These are phyloP conservation scores for Stropharia rugosoannulata DNA, from an alignment of 768 basidiomycete genomes.

Conservation along the genomic window DNA sequence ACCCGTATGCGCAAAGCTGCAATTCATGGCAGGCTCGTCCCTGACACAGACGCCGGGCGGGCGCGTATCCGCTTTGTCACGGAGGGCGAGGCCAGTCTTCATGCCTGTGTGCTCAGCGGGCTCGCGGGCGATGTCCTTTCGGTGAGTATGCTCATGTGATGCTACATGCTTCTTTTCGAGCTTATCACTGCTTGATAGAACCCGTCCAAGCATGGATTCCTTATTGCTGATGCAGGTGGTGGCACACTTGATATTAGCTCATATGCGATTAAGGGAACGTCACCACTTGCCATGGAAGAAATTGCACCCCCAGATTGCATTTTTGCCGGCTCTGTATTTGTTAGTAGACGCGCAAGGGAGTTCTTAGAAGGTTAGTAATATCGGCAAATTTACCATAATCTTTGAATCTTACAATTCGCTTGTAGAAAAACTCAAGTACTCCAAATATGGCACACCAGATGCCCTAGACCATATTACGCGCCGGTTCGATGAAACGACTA, in stretches of 20 bases:
- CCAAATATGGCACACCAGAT: conserved; percentile 71
- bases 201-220: conserved; percentile 73
- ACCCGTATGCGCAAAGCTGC: conserved; percentile 77
- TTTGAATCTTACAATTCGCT: neutral
- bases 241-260: conserved; percentile 82
- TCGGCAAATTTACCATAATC: neutral
- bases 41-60: conserved; percentile 71
- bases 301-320: conserved; percentile 83
- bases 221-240: conserved; percentile 80
- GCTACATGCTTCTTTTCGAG: neutral
- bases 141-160: conserved; percentile 34
- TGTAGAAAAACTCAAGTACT: conserved; percentile 69
- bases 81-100: conserved; percentile 82
- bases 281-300: conserved; percentile 77
- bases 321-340: conserved; percentile 83
- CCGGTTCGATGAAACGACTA: conserved; percentile 81
- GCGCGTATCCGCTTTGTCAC: conserved; percentile 79
- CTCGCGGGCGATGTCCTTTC: conserved; percentile 77
- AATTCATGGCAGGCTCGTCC: conserved; percentile 68
- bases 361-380: conserved; percentile 61
- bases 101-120: conserved; percentile 77
- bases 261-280: conserved; percentile 69
- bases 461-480: conserved; percentile 78
- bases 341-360: conserved; percentile 69
- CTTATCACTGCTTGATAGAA: conserved; percentile 38